Evolutionary conservation across 2,329 filamentous ascomycete species (phyloP).

Genomic region (Raffaelea albimanens): DNA sequence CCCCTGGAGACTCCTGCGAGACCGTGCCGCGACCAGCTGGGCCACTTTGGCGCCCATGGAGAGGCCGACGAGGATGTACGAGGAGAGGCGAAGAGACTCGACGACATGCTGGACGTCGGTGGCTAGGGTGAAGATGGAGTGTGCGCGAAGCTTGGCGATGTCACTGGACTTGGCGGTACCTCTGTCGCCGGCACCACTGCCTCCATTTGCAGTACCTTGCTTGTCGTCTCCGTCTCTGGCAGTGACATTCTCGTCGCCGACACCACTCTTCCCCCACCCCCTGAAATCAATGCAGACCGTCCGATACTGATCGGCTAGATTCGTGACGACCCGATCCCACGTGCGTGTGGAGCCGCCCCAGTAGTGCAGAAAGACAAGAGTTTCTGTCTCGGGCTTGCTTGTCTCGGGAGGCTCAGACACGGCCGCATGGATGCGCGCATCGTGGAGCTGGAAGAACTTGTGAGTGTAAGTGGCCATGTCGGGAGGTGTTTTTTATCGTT

Average conservation of each 20-base stretch:
- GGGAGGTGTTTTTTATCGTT: no score
- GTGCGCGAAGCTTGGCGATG: no score
- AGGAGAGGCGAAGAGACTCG: constrained; percentile 7
- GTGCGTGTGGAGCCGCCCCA: constrained; percentile 26
- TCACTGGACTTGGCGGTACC: no score
- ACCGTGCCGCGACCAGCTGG: constrained; percentile 14
- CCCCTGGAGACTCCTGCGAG: constrained; percentile 14
- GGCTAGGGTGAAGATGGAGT: constrained; percentile 20
- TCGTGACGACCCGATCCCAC: constrained; percentile 15
- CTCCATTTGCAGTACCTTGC: no score
- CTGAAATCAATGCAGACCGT: constrained; percentile 23
- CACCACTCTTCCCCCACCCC: constrained; percentile 26
- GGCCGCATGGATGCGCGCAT: background rate
- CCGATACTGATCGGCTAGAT: constrained; percentile 8
- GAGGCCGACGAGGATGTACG: constrained; percentile 22
- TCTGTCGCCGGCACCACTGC: no score
- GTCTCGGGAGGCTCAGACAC: background rate
- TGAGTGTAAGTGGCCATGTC: no score
- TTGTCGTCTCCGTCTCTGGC: no score
- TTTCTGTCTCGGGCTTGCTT: background rate
- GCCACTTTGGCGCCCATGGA: constrained; percentile 31
- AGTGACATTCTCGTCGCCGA: constrained; percentile 13
- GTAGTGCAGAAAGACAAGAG: constrained; percentile 25
- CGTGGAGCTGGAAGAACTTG: background rate
- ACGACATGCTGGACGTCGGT: constrained; percentile 16